Base-by-base conservation (phyloP, 2,329 filamentous ascomycete genomes). In the Epichloe gansuensis region DNA sequence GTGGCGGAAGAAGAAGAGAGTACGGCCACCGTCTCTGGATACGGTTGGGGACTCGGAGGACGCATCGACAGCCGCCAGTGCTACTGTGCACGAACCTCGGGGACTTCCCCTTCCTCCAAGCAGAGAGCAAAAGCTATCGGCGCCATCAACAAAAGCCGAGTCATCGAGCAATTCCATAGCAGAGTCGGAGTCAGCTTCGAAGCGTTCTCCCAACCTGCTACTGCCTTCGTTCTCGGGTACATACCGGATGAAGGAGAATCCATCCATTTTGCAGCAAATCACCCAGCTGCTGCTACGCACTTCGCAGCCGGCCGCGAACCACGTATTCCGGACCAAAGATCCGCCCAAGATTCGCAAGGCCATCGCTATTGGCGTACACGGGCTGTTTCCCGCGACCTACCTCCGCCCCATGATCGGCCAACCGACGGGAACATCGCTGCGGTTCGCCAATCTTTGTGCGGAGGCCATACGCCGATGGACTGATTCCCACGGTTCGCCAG, bases 401-500 rank as follows among this genome's bases (percentile, higher is more conserved):
- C 76, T 98, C 38, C 84, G 93, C n/a, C 86, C 85, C 21, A 86
- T 98, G 59, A 84, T 97, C 15, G 93, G 93, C 0, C 91, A 95
- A 60, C 93, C 93, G 0, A 98, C 90, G 0, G 93, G 93, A 5
- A 98, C 93, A 1, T 97, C 91, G 0, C 82, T 97, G 52, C 84
- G 89, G 41, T 98, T 98, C 63, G 89, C 90, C 9, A 91, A 87
- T 56, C 84, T 91, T 62, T 87, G 86, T 17, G 89, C 89, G 5
- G 82, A 87, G 40, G 85, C 88, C 1, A 91, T 98, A 59, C 80
- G 84, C 53, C 77, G 84, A 54, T 98, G 90, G 88, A 81, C 88
- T 0, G 81, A 88, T 50, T 73, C 73, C 12, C 80, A 88, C 57
- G 84, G 86, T 1, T 89, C 84, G 54, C 71, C 75, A 2, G 85